Base-by-base conservation (phyloP, 2,329 filamentous ascomycete genomes). In the Camillea tinctor region DNA sequence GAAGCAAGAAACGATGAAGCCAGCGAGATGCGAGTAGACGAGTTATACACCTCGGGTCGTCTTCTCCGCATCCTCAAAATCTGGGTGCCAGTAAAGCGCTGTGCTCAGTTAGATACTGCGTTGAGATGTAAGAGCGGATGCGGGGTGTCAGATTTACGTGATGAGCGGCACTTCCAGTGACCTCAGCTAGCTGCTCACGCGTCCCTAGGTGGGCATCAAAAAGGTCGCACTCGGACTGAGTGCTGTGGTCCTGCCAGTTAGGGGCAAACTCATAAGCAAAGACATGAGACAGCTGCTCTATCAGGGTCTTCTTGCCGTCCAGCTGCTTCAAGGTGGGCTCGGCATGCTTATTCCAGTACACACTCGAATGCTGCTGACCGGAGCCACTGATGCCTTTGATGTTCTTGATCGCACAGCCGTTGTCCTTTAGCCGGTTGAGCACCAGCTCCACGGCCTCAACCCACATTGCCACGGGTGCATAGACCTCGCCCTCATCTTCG, bases 241-340 rank as follows among this genome's bases (percentile, higher is more conserved):
- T 98, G 77, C 93, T 97, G 63, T 93, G 90, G 75, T 99, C 95
- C 78, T 98, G 95, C 95, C 95, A 99, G 75, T 98, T 99, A 7
- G 95, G 95, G 66, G 92, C 93, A 77, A 88, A 93, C 4, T 90
- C 88, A 74, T 96, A 90, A 17, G 93, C 90, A 72, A 98, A 91
- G 0, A 89, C 90, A 2, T 77, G 79, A 11, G 79, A 76, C 22
- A 98, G 79, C 78, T 96, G 93, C 62, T 90, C 77, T 50, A 98
- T 82, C 49, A 89, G 71, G 7, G 75, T 70, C 72, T 91, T 44
- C 11, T 6, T n/a, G 17, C 36, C n/a, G 9, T 79, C 76, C 23
- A 98, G 79, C 77, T 96, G 93, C 61, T 90, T 77, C 50, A 98
- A 82, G 50, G 89, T 71, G 7, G 75, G 71, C 72, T 91, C 89